Evolutionary conservation across 148 eudicot genomes (phyloP), one percentile per base, ranked within the genome.

Genomic region (Bassia scoparia): DNA sequence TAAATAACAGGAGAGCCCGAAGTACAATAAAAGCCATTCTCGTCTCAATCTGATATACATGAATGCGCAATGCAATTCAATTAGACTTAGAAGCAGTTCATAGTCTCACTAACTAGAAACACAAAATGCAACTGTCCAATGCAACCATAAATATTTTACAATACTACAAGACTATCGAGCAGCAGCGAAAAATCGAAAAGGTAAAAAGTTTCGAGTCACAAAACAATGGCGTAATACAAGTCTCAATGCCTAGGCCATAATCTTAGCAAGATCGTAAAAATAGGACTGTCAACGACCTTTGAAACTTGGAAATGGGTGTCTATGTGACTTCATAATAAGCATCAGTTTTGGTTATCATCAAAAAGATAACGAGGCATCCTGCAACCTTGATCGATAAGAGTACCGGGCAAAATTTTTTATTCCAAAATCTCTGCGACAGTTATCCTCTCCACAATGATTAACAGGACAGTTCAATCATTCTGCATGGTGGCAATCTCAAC

Each of bases 341-440:
- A 83, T 83, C 85, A 13, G 85, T 83, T 77, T 83, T 83, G 20
- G 78, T n/a, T 76, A 73, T 83, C 83, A 7, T 83, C 83, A n/a
- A n/a, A 59, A 83, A 83, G 31, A 83, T 71, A 21, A 83, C 49
- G 13, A 83, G 78, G 65, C 85, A 83, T 31, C 85, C 85, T 5
- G 85, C 85, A n/a, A 52, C 85, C 85, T 68, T 83, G 85, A 60
- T 83, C 85, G 24, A n/a, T n/a, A n/a, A 83, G 82, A 23, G 85
- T 83, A 5, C 85, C 85, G 2, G 85, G 83, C n/a, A n/a, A 65
- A 83, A 83, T 72, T 83, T 83, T 70, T 83, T 83, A 59, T 83
- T 83, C 70, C 79, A 35, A 30, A 83, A 79, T 83, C 79, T 79
- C 81, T 83, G 85, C 46, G 85, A 83, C 24, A 83, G 58, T 43